Conservation (phyloP, 768 basidiomycete species). For the Amanita muscaria region DNA sequence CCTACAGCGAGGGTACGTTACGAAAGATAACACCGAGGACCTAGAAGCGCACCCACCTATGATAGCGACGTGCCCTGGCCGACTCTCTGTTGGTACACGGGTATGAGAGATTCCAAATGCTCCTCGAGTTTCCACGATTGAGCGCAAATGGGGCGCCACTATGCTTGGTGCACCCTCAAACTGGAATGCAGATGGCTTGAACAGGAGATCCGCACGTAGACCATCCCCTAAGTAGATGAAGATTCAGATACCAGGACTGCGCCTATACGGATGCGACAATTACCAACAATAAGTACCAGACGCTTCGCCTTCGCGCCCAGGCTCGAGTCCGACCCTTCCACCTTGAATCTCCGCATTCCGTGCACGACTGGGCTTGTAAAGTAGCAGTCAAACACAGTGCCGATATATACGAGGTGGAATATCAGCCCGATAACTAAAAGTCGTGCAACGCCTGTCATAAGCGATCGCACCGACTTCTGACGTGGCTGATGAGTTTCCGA, state of each 20-base stretch:
- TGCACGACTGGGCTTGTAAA: slow-evolving; percentile 77
- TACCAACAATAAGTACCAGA: slow-evolving; percentile 74
- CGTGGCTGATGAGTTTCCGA: neutral
- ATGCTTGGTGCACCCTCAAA: slow-evolving; percentile 44
- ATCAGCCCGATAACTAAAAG: slow-evolving; percentile 59
- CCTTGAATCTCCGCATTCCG: slow-evolving; percentile 57
- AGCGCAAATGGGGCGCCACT: slow-evolving; percentile 68
- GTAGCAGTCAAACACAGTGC: slow-evolving; percentile 78
- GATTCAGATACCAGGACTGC: neutral
- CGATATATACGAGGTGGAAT: slow-evolving; percentile 69
- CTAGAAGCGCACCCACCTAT: slow-evolving; percentile 68
- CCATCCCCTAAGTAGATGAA: slow-evolving; percentile 47
- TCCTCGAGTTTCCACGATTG: slow-evolving; percentile 56
- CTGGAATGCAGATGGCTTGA: slow-evolving; percentile 53
- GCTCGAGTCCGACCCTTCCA: slow-evolving; percentile 14
- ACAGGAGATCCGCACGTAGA: slow-evolving; percentile 72
- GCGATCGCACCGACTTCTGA: neutral
- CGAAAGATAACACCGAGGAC: too few species aligned
- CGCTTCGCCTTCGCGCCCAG: slow-evolving; percentile 48
- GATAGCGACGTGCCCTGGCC: slow-evolving; percentile 84
- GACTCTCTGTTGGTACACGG: slow-evolving; percentile 78
- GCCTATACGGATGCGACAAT: slow-evolving; percentile 11
- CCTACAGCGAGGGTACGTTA: slow-evolving; percentile 25
- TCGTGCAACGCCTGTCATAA: slow-evolving; percentile 23
- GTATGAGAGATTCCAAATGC: slow-evolving; percentile 84